A percentile compares a stretch with the other conserved stretches of the same genome.
These are phyloP conservation scores for Neurospora sp. DNA, from an alignment of 495 filamentous ascomycete genomes.

Conservation along the genomic window DNA sequence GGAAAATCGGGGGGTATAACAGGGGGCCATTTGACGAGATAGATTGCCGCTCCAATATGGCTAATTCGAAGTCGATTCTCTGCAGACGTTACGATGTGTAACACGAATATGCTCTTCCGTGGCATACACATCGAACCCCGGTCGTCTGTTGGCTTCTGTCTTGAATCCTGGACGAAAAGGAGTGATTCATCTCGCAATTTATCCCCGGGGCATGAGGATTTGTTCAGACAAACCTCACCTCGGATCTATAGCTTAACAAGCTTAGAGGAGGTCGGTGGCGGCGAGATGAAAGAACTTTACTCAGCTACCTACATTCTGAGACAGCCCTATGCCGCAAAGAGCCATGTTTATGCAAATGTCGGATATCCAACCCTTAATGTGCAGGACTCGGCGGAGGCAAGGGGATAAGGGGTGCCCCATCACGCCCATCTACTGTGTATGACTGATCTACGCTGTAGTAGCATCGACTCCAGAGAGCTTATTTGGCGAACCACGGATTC, in stretches of 20 bases:
- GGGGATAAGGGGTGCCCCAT: background rate
- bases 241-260: background rate
- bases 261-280: background rate
- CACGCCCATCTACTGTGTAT: background rate
- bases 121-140: background rate
- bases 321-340: background rate
- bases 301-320: background rate
- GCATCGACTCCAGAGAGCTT: background rate
- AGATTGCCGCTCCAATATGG: slow-evolving; percentile 17
- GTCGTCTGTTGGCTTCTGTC: background rate
- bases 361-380: background rate
- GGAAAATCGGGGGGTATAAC: background rate
- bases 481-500: background rate
- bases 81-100: background rate
- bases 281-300: background rate
- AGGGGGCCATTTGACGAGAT: background rate
- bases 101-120: background rate
- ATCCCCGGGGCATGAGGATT: background rate
- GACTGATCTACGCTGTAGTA: background rate
- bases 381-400: background rate
- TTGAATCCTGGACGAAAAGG: background rate
- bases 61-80: slow-evolving; percentile 5
- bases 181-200: background rate
- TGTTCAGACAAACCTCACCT: background rate
- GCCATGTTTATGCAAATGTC: background rate